Evolutionary conservation across 2,329 filamentous ascomycete species (phyloP), one percentile per base, ranked within the genome.

Genomic region (Ceratocystis cubensis): DNA sequence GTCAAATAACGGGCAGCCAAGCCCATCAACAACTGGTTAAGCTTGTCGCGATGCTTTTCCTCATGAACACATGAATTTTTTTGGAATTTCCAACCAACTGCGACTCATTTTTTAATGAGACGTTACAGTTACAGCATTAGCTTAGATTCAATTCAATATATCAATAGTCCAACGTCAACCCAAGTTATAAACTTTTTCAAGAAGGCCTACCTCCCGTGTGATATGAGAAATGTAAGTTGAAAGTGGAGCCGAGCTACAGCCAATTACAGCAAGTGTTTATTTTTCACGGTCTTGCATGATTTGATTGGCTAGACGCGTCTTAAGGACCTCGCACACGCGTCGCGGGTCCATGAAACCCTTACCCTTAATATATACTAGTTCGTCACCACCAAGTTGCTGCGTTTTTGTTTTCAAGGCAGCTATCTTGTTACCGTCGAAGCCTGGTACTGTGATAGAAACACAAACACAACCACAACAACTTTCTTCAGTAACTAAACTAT

Each of bases 231-330:
- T 45, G 44, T 63, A 33, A 50, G 25, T 65, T 22, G 20, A 65
- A 15, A 50, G 64, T 62, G 56, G 56, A 46, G n/a, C 48, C 22
- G 37, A 37, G 3, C 48, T 2, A 7, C 22, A 56, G 33, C 66
- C 66, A 67, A 67, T 67, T 2, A 37, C 5, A n/a, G 22, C 22
- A 17, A n/a, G 6, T n/a, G 13, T n/a, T 59, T 37, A 8, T 61
- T 61, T 13, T 20, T 41, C 46, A 7, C 3, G 7, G 8, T 37
- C 25, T 50, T 17, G n/a, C 28, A 28, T 3, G 5, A 22, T 56
- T 6, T 68, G 7, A 68, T 68, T 68, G 61, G 64, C n/a, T 25
- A 20, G 44, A 68, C 61, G 33, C 67, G 61, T 66, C 48, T 66
- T 68, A 61, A 64, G 64, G 20, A 0, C 3, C 3, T 41, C 50